These are phyloP conservation scores for Phylloporus arenicola DNA, from an alignment of 768 basidiomycete genomes.

Conservation along the genomic window DNA sequence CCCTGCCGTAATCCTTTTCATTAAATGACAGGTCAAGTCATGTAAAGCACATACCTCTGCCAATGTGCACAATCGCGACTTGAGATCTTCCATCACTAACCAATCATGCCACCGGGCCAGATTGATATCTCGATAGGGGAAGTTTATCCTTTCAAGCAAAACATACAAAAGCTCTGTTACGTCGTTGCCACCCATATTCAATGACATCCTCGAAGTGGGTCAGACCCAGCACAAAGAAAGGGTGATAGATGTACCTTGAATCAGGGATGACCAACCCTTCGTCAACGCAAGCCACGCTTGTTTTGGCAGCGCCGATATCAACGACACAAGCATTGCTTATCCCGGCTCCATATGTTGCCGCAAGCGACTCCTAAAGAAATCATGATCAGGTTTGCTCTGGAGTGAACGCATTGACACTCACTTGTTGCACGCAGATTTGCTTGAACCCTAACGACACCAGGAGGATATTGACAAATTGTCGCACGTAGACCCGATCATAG, in stretches of 20 bases:
- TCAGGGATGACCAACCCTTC: slow-evolving; percentile 87
- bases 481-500: slow-evolving; percentile 79
- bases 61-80: slow-evolving; percentile 77
- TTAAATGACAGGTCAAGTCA: background rate
- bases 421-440: slow-evolving; percentile 90
- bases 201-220: slow-evolving; percentile 49
- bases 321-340: slow-evolving; percentile 94
- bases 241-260: slow-evolving; percentile 58
- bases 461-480: slow-evolving; percentile 68
- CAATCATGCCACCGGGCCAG: slow-evolving; percentile 78
- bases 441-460: slow-evolving; percentile 84
- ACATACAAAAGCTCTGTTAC: slow-evolving; percentile 86
- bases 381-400: background rate
- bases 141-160: slow-evolving; percentile 70
- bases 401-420: slow-evolving; percentile 19
- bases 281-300: slow-evolving; percentile 88
- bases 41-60: slow-evolving; percentile 59
- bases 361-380: slow-evolving; percentile 70
- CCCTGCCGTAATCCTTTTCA: slow-evolving; percentile 42
- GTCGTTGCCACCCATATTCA: slow-evolving; percentile 92
- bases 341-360: slow-evolving; percentile 93
- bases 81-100: slow-evolving; percentile 88
- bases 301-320: slow-evolving; percentile 82
- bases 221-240: slow-evolving; percentile 1
- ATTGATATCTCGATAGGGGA: slow-evolving; percentile 85